These are phyloP conservation scores for Apium graveolens DNA, from an alignment of 129 eudicot species.

Conservation along the genomic window DNA sequence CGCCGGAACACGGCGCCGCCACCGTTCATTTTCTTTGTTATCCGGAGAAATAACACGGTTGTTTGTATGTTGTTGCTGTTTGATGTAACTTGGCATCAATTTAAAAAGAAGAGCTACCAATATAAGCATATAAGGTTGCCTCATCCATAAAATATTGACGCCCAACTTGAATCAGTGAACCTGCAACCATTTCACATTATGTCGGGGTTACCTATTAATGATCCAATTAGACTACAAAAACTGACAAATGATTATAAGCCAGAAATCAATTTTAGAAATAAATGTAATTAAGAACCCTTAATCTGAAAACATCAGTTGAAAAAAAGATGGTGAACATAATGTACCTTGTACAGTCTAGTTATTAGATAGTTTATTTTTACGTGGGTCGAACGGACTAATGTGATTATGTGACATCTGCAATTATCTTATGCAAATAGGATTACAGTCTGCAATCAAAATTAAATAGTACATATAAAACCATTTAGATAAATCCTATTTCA, in stretches of 20 bases:
- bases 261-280: not conserved
- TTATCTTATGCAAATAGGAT: not conserved
- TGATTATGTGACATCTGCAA: not conserved
- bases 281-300: not conserved
- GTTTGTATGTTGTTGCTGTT: too few species aligned
- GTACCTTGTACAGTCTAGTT: not conserved
- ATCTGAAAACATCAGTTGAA: too few species aligned
- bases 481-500: not conserved
- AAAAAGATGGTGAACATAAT: not conserved
- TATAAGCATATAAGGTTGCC: constrained; percentile 78
- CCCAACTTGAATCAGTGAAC: constrained; percentile 86
- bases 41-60: too few species aligned
- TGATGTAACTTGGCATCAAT: not conserved
- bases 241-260: not conserved
- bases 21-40: too few species aligned
- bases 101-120: constrained; percentile 30
- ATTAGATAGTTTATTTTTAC: not conserved
- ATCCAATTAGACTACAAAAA: not conserved
- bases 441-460: too few species aligned
- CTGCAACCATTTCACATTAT: constrained; percentile 31
- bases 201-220: not conserved
- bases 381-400: not conserved
- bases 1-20: too few species aligned
- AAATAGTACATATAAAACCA: not conserved
- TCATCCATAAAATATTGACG: constrained; percentile 76